Evolutionary conservation across 148 eudicot genomes (phyloP).

Genomic region (Pharnaceum exiguum): DNA sequence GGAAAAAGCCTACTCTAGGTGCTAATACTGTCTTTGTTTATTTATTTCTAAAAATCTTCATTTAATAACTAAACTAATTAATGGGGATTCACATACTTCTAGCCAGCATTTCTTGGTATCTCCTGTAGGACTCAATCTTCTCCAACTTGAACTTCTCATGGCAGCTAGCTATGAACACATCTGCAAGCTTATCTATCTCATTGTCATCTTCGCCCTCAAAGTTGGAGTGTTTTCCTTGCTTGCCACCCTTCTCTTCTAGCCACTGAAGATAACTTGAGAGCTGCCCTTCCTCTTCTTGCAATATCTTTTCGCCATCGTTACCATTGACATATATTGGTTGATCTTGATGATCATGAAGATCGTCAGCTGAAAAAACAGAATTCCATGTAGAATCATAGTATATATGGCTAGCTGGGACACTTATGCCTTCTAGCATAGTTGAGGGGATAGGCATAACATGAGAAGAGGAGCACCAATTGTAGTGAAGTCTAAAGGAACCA

Average conservation of each 20-base stretch:
- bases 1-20: no score
- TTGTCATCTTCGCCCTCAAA: conserved; percentile 23
- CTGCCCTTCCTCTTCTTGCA: conserved; percentile 22
- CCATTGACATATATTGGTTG: neutral
- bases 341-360: conserved; percentile 8
- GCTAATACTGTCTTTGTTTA: no score
- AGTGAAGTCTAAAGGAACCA: conserved; percentile 81
- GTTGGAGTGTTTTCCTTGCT: conserved; percentile 10
- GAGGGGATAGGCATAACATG: conserved; percentile 66
- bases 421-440: conserved; percentile 19
- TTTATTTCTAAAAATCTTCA: neutral
- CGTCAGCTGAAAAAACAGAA: conserved; percentile 29
- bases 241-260: conserved; percentile 64
- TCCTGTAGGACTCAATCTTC: conserved; percentile 86
- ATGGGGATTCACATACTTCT: conserved; percentile 42
- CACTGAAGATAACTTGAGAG: conserved; percentile 90
- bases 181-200: conserved; percentile 88
- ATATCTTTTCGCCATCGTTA: conserved; percentile 3
- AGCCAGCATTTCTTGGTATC: conserved; percentile 94
- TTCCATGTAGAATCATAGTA: conserved; percentile 85
- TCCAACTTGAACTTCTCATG: conserved; percentile 97
- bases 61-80: neutral
- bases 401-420: conserved; percentile 8
- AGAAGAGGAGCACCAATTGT: conserved; percentile 84
- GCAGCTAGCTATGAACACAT: conserved; percentile 75